phyloP scores from a whole-genome alignment of 306 rosid genomes.

The Calophaca sinica region DNA sequence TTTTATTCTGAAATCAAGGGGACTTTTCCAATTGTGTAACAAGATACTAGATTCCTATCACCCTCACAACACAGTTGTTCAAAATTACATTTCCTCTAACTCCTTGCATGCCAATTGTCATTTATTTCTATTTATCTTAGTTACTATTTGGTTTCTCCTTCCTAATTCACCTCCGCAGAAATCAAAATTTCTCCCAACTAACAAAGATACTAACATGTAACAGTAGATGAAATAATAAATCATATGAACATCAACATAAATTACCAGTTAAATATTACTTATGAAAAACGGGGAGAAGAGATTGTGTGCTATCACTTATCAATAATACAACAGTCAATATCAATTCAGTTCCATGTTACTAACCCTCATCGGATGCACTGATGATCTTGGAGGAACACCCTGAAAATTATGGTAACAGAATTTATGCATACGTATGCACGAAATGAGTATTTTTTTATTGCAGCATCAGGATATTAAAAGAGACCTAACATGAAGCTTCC shows the following conservation, averaged over 20 bases:
- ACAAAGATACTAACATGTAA: slow-evolving; percentile 17
- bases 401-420: slow-evolving; percentile 54
- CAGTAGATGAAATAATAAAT: slow-evolving; percentile 27
- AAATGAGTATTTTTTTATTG: slow-evolving; percentile 9
- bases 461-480: slow-evolving; percentile 7
- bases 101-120: slow-evolving; percentile 3
- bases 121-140: background rate
- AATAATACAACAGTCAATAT: slow-evolving; percentile 36
- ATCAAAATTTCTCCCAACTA: slow-evolving; percentile 19
- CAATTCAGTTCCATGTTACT: slow-evolving; percentile 45
- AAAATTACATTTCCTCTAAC: slow-evolving; percentile 19
- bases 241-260: slow-evolving; percentile 31
- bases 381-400: slow-evolving; percentile 99
- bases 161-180: slow-evolving; percentile 25
- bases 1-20: background rate
- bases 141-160: slow-evolving; percentile 14
- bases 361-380: slow-evolving; percentile 99
- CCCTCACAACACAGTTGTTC: slow-evolving; percentile 16
- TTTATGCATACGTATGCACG: slow-evolving; percentile 35
- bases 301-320: slow-evolving; percentile 1
- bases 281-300: slow-evolving; percentile 11
- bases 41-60: slow-evolving; percentile 12
- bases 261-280: slow-evolving; percentile 24
- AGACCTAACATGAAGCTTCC: slow-evolving; percentile 17
- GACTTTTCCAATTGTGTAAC: background rate